phyloP scores from a whole-genome alignment of 306 rosid genomes.

The Trifolium fragiferum region DNA sequence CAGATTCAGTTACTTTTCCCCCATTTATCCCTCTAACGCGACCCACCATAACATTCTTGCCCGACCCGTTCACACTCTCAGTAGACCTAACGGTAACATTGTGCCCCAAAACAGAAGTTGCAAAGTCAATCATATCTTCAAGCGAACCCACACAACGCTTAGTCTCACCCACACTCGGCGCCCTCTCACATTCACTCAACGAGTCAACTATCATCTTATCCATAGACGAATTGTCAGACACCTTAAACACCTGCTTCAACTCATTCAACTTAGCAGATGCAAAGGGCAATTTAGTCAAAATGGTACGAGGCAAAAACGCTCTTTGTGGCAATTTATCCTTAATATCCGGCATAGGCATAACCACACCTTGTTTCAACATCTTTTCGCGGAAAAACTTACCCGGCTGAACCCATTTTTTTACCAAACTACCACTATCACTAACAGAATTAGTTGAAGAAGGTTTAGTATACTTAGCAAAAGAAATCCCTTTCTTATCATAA shows the following conservation, averaged over 20 bases:
- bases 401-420: constrained; percentile 71
- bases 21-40: constrained; percentile 62
- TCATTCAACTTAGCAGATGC: constrained; percentile 42
- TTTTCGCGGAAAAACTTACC: constrained; percentile 86
- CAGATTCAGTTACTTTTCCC: constrained; percentile 70
- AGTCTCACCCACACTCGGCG: constrained; percentile 73
- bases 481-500: constrained; percentile 52
- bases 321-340: constrained; percentile 75
- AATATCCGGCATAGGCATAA: constrained; percentile 83
- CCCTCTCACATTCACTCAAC: constrained; percentile 68
- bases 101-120: constrained; percentile 64
- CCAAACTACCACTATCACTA: constrained; percentile 47
- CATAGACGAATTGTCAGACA: constrained; percentile 65
- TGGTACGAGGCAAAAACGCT: constrained; percentile 76
- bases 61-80: constrained; percentile 59
- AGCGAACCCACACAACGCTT: constrained; percentile 76
- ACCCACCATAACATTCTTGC: constrained; percentile 58
- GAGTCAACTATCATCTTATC: constrained; percentile 56
- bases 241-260: constrained; percentile 68
- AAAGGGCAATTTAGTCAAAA: constrained; percentile 68
- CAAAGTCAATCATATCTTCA: constrained; percentile 87
- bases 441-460: constrained; percentile 32
- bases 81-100: constrained; percentile 65
- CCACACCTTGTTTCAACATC: constrained; percentile 61
- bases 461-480: constrained; percentile 53